Evolutionary conservation across 2,329 filamentous ascomycete genomes (phyloP).

Genomic region (Hymenoscyphus scutula): DNA sequence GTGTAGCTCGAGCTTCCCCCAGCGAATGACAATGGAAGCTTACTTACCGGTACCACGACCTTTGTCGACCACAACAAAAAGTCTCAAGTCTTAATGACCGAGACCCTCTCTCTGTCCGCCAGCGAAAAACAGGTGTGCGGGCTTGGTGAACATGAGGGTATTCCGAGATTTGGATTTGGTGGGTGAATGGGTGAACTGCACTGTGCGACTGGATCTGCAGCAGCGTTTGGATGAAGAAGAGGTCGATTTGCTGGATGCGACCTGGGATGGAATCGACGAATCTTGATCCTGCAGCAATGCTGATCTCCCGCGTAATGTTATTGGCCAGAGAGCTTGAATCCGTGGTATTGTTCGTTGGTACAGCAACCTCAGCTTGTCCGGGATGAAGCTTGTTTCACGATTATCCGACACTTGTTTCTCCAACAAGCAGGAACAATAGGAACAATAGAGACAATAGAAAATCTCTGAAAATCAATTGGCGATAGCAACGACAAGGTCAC

Average conservation of each 20-base stretch:
- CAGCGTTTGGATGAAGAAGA: constrained; percentile 3
- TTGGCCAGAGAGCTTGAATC: neutral
- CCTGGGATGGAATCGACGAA: neutral
- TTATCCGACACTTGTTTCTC: neutral
- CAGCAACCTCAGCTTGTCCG: neutral
- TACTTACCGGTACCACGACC: constrained; percentile 1
- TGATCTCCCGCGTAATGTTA: neutral
- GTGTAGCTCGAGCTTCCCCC: too few species aligned
- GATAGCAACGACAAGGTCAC: neutral
- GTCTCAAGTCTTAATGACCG: neutral
- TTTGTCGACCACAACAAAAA: neutral
- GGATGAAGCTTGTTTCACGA: constrained; percentile 2
- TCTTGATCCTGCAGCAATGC: neutral
- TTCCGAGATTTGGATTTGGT: neutral
- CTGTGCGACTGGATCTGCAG: neutral
- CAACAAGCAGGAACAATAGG: neutral
- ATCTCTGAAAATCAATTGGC: neutral
- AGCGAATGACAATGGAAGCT: neutral
- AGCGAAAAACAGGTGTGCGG: neutral
- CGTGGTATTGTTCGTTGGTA: neutral
- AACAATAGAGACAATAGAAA: neutral
- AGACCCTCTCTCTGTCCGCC: constrained; percentile 3
- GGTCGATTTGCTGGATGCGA: neutral
- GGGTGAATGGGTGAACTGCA: neutral
- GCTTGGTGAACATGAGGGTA: constrained; percentile 1